Evolutionary conservation across 2,329 filamentous ascomycete species (phyloP), one percentile per base, ranked within the genome.

Genomic region (Claviceps sorghi): DNA sequence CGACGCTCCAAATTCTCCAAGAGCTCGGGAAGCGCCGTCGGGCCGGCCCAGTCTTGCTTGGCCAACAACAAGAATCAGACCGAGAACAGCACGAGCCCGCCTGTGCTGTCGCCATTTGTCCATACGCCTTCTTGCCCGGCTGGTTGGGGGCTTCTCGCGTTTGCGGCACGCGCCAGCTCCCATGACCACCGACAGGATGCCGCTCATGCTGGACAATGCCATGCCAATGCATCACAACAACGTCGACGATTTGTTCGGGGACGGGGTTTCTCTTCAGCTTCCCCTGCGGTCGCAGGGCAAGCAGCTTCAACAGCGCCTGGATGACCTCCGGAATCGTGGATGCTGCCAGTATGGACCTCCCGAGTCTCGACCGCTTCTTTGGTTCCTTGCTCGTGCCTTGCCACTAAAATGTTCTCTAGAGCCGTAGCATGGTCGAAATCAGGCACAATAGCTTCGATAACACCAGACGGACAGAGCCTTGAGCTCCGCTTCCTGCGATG

Each of bases 371-470:
- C 48, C 38, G 15, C 2, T 11, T 32, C 4, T 46, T 26, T 46
- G 9, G 4, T 30, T 41, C 30, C 19, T 21, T 36, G 17, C 32
- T 10, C 13, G 34, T 10, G 46, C 6, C 32, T 22, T 9, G 32
- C 21, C 21, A 26, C 53, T 54, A 54, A 51, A 3, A 38, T 7
- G 6, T 47, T 48, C 46, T 48, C 45, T 59, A 94, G 89, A 64
- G 81, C 80, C 57, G 78, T 96, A 51, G 82, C 86, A 32, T 97
- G 91, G 90, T 95, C 91, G 11, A 89, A 83, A 60, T 79, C 82
- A 55, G 91, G 91, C 44, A 88, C 84, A 54, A 87, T 97, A 58
- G 90, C 90, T 30, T 84, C 83, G 51, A 84, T 97, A 58, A 79
- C 83, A 21, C 70, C 79, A 17, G 84, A 90, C 67, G 85, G 86